Conservation (phyloP, 2,329 filamentous ascomycete genomes). For the Diaporthe helianthi region DNA sequence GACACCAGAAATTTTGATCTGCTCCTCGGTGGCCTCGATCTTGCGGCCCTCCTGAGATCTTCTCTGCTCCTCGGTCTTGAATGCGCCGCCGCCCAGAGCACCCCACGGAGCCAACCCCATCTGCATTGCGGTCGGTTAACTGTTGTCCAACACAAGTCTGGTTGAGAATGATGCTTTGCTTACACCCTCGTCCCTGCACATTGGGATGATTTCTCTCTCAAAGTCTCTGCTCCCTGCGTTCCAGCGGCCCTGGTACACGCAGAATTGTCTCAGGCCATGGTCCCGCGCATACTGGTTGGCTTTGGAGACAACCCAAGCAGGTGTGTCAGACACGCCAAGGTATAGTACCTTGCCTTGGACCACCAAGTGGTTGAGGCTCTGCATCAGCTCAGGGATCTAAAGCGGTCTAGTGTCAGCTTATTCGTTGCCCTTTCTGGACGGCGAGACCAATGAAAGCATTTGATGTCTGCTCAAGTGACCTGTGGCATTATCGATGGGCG, state of each 20-base stretch:
- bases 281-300: conserved; percentile 53
- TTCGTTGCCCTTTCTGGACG: not conserved
- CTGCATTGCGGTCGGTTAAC: conserved; percentile 42
- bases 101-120: conserved; percentile 58
- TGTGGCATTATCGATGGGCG: not conserved
- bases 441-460: not conserved
- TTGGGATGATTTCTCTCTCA: conserved; percentile 73
- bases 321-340: conserved; percentile 69
- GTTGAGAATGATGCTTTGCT: not conserved
- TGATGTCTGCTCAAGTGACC: not conserved
- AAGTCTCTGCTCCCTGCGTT: conserved; percentile 67
- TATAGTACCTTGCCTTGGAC: conserved; percentile 62
- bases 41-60: conserved; percentile 45
- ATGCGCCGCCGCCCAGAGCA: conserved; percentile 52
- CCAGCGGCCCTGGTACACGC: conserved; percentile 71
- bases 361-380: conserved; percentile 61
- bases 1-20: conserved; percentile 56
- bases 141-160: not conserved
- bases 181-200: conserved; percentile 64
- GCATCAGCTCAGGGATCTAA: conserved; percentile 64
- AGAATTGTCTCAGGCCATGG: conserved; percentile 65
- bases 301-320: conserved; percentile 70
- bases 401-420: not conserved
- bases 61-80: conserved; percentile 45
- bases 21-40: conserved; percentile 54